These are phyloP conservation scores for Onygenales sp. DNA, from an alignment of 2,329 filamentous ascomycete species.

Conservation along the genomic window DNA sequence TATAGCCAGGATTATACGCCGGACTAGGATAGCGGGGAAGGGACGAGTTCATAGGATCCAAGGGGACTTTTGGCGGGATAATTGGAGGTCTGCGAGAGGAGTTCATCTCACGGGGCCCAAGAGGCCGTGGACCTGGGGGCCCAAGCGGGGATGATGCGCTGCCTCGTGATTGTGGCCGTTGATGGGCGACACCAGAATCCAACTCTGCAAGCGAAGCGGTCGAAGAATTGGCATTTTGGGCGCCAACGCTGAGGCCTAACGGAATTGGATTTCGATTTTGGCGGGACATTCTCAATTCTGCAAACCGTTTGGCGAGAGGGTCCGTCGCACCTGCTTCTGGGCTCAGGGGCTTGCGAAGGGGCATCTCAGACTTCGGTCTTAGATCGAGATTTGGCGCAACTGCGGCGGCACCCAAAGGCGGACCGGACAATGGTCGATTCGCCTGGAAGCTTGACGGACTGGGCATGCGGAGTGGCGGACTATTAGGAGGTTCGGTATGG, in stretches of 20 bases:
- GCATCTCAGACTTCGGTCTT: slow-evolving; percentile 15
- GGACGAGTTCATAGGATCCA: slow-evolving; percentile 22
- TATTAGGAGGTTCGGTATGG: neutral
- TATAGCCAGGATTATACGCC: slow-evolving; percentile 39
- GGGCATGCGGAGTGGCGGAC: slow-evolving; percentile 22
- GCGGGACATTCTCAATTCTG: slow-evolving; percentile 23
- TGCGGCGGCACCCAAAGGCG: neutral
- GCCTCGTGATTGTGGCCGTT: slow-evolving; percentile 1
- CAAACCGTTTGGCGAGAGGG: slow-evolving; percentile 33
- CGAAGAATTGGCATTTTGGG: neutral
- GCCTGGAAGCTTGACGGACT: slow-evolving; percentile 30
- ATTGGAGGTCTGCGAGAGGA: slow-evolving; percentile 23
- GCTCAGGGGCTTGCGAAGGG: slow-evolving; percentile 11
- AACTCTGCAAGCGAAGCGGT: neutral
- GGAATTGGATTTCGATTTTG: slow-evolving; percentile 6
- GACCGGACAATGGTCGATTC: neutral
- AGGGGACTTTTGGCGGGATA: slow-evolving; percentile 36
- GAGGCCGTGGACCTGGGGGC: slow-evolving; percentile 20
- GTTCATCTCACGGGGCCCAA: slow-evolving; percentile 37
- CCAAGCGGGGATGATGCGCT: slow-evolving; percentile 1
- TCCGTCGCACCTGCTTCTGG: slow-evolving; percentile 18
- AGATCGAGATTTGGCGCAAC: slow-evolving; percentile 10
- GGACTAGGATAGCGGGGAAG: slow-evolving; percentile 40
- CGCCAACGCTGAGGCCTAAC: slow-evolving; percentile 9
- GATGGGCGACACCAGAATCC: neutral